A percentile compares a stretch with the other conserved stretches of the same genome.
Evolutionary conservation across 108 stramenopile genomes (phyloP).

Genomic region (Conticribra guillardii): DNA sequence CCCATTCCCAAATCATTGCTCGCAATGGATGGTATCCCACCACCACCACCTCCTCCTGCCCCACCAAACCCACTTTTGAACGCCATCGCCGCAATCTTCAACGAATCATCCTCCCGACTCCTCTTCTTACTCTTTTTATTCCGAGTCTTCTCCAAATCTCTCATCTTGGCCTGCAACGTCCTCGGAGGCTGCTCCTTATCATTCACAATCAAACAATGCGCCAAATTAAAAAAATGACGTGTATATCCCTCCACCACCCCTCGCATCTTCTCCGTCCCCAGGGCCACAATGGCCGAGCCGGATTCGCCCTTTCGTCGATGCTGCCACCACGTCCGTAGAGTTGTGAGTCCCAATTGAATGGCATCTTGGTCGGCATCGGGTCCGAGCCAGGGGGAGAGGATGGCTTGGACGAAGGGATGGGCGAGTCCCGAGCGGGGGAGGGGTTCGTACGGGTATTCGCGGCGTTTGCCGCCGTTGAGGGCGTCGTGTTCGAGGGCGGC

Average conservation of each 20-base stretch:
- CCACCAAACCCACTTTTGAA: constrained; percentile 32
- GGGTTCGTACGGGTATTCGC: constrained; percentile 85
- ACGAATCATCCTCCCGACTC: constrained; percentile 45
- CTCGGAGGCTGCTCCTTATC: constrained; percentile 89
- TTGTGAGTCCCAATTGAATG: constrained; percentile 86
- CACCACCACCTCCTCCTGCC: too few relatives aligned
- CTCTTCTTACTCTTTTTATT: constrained; percentile 71
- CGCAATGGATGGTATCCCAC: background rate
- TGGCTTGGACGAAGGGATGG: constrained; percentile 91
- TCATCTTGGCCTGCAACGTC: constrained; percentile 78
- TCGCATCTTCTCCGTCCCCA: constrained; percentile 89
- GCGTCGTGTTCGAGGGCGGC: too few relatives aligned
- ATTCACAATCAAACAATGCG: constrained; percentile 82
- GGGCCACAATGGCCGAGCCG: constrained; percentile 81
- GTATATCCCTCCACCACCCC: constrained; percentile 93
- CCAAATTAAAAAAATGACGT: constrained; percentile 88
- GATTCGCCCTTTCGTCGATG: constrained; percentile 92
- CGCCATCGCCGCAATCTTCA: constrained; percentile 48
- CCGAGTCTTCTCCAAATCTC: constrained; percentile 76
- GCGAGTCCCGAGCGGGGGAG: constrained; percentile 84
- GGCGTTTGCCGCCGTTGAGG: constrained; percentile 35
- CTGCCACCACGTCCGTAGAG: constrained; percentile 92
- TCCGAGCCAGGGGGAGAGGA: constrained; percentile 89
- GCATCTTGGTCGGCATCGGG: constrained; percentile 90
- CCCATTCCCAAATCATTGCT: background rate